Conservation (phyloP, 306 rosid genomes). For the Albizia julibrissin region DNA sequence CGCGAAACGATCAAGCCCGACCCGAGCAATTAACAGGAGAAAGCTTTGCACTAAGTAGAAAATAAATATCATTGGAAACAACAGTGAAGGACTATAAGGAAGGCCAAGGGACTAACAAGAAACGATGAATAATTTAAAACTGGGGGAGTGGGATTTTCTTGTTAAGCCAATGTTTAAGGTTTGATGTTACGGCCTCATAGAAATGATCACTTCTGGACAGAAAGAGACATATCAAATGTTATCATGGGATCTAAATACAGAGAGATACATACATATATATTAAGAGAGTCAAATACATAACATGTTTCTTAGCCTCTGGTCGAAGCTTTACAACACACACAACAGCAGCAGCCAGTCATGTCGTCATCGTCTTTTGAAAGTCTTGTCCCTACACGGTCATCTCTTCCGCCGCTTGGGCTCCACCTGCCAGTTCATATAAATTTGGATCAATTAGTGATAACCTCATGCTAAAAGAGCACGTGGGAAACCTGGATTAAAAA, state of each 20-base stretch:
- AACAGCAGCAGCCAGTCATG: slow-evolving; percentile 16
- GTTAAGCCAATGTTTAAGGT: background rate
- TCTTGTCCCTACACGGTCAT: slow-evolving; percentile 21
- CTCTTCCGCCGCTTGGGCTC: slow-evolving; percentile 43
- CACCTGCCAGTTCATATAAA: slow-evolving; percentile 33
- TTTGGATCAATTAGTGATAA: background rate
- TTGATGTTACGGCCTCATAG: slow-evolving; percentile 1
- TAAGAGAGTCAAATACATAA: slow-evolving; percentile 33
- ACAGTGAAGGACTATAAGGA: too few relatives aligned
- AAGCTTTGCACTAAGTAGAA: background rate
- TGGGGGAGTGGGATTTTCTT: slow-evolving; percentile 11
- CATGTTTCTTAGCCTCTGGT: slow-evolving; percentile 37
- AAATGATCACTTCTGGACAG: slow-evolving; percentile 22
- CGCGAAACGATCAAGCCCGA: background rate
- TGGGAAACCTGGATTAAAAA: background rate
- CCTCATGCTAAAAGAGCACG: background rate
- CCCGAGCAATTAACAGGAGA: background rate
- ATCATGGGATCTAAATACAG: slow-evolving; percentile 27
- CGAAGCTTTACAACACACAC: slow-evolving; percentile 44
- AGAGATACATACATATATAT: slow-evolving; percentile 24
- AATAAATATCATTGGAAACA: background rate
- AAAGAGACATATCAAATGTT: slow-evolving; percentile 21
- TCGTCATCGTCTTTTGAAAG: background rate
- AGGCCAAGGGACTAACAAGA: background rate
- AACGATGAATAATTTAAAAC: background rate